These are phyloP conservation scores for Botrytis pseudocinerea DNA, from an alignment of 2,329 filamentous ascomycete species.

Conservation along the genomic window DNA sequence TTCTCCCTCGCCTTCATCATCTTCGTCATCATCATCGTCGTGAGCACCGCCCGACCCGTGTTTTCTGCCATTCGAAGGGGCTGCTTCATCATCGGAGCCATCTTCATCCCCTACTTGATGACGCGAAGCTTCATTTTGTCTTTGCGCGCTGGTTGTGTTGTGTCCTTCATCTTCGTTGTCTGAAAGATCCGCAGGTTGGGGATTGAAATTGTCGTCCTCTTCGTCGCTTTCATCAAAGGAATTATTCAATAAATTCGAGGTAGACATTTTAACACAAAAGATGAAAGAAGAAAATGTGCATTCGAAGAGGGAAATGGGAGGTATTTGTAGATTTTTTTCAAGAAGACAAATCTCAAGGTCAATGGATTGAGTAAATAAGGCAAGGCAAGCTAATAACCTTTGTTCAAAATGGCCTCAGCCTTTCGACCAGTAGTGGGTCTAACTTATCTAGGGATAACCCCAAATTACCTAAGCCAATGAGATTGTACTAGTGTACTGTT, in stretches of 20 bases:
- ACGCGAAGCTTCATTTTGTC: slow-evolving; percentile 35
- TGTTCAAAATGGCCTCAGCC: slow-evolving; percentile 25
- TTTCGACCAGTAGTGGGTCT: slow-evolving; percentile 7
- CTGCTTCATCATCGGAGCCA: slow-evolving; percentile 49
- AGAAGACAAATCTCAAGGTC: slow-evolving; percentile 5
- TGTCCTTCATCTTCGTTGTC: slow-evolving; percentile 61
- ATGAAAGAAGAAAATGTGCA: slow-evolving; percentile 18
- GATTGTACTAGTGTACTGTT: neutral
- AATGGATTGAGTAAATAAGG: slow-evolving; percentile 4
- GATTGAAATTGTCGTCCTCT: slow-evolving; percentile 89
- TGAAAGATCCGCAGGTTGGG: slow-evolving; percentile 63
- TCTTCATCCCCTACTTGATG: slow-evolving; percentile 46
- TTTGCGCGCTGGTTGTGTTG: slow-evolving; percentile 35
- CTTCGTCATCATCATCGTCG: slow-evolving; percentile 42
- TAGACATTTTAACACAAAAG: slow-evolving; percentile 35
- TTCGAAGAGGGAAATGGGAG: neutral
- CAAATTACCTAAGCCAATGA: slow-evolving; percentile 14
- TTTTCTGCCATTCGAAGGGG: slow-evolving; percentile 41
- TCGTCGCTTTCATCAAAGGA: slow-evolving; percentile 62
- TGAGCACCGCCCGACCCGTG: slow-evolving; percentile 17
- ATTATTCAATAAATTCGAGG: slow-evolving; percentile 33
- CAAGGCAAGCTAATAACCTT: slow-evolving; percentile 19
- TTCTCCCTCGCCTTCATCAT: slow-evolving; percentile 47
- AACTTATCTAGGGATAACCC: neutral
- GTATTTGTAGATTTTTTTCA: slow-evolving; percentile 12